Conservation (phyloP, 345 rosid genomes). For the Reutealis trisperma region DNA sequence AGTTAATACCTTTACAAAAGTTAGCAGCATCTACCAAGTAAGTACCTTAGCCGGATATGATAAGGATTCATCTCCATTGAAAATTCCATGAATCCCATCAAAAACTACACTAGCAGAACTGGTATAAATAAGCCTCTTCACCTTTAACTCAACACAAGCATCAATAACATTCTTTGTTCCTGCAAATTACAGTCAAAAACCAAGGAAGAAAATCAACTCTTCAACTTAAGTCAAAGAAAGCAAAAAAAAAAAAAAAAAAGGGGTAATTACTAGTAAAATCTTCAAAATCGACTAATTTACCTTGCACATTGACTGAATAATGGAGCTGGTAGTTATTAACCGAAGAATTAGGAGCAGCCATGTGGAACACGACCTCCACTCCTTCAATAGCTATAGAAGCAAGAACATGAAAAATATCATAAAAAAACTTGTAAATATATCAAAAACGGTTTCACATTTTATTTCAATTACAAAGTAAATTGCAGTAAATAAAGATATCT, state of each 20-base stretch:
- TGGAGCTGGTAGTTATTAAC: conserved; percentile 77
- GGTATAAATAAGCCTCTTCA: conserved; percentile 86
- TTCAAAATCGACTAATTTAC: conserved; percentile 24
- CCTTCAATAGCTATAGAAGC: conserved; percentile 63
- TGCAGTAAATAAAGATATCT: background rate
- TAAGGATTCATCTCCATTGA: conserved; percentile 68
- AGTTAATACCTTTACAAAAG: background rate
- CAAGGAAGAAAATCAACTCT: background rate
- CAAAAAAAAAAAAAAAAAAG: background rate
- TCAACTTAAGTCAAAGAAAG: no score
- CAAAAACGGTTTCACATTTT: background rate
- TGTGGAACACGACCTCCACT: conserved; percentile 83
- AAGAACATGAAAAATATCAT: background rate
- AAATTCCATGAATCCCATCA: conserved; percentile 69
- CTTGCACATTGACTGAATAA: conserved; percentile 85
- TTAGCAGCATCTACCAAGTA: background rate
- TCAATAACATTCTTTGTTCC: conserved; percentile 84
- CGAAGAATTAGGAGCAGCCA: conserved; percentile 98
- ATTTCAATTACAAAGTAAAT: background rate
- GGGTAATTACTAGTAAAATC: background rate
- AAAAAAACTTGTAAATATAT: background rate
- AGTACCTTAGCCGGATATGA: conserved; percentile 68
- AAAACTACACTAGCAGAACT: conserved; percentile 95
- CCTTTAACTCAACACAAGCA: conserved; percentile 72
- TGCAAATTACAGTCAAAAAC: conserved; percentile 23